Evolutionary conservation across 2,329 filamentous ascomycete genomes (phyloP).

Genomic region (Fusarium sp.): DNA sequence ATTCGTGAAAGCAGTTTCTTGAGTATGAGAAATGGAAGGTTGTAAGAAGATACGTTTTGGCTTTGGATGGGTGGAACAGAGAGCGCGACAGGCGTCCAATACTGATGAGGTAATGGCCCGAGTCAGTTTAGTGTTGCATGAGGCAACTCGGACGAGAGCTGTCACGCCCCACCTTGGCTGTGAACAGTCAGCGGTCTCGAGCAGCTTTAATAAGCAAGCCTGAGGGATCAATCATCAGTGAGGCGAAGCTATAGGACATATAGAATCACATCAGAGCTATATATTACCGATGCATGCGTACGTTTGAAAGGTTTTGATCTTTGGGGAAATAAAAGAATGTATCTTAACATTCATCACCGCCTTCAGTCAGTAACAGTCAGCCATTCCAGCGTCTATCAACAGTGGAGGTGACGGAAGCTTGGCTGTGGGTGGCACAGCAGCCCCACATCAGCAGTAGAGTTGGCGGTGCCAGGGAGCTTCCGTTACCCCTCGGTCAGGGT

Average conservation of each 20-base stretch:
- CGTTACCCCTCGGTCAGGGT: neutral
- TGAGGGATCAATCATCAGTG: neutral
- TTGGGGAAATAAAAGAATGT: neutral
- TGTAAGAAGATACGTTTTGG: constrained; percentile 30
- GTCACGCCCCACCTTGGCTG: constrained; percentile 14
- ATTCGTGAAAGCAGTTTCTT: constrained; percentile 11
- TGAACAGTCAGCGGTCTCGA: constrained; percentile 4
- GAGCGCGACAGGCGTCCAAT: constrained; percentile 28
- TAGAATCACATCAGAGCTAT: neutral
- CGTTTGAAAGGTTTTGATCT: too few relatives aligned
- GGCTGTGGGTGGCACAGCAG: constrained; percentile 7
- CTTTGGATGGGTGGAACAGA: constrained; percentile 23
- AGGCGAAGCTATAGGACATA: neutral
- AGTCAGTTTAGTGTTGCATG: constrained; percentile 33
- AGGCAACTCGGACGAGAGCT: constrained; percentile 31
- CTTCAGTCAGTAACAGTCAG: neutral
- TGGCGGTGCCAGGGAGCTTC: neutral
- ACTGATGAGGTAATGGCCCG: constrained; percentile 47
- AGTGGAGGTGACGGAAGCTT: neutral
- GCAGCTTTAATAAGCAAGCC: constrained; percentile 35
- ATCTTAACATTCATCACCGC: neutral
- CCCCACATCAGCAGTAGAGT: constrained; percentile 18
- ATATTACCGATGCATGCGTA: neutral
- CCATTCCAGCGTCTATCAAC: neutral
- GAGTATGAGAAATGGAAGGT: constrained; percentile 23